A percentile compares a stretch with the other conserved stretches of the same genome.
Evolutionary conservation across 768 basidiomycete genomes (phyloP).

Genomic region (Amanita brunnescens): DNA sequence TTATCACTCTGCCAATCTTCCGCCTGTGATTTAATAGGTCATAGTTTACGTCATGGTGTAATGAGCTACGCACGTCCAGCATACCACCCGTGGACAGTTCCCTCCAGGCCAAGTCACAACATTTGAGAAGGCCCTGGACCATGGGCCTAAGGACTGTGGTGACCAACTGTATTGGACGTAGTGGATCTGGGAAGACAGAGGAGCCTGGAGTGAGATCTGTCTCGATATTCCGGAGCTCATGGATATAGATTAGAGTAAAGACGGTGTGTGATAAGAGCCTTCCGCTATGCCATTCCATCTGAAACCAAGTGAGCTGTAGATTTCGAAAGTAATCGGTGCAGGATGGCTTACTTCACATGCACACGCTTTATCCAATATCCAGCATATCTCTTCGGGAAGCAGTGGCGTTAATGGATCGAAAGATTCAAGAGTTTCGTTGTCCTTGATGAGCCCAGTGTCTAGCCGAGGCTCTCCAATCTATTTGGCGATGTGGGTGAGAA

Average conservation of each 20-base stretch:
- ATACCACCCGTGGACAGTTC: constrained; percentile 71
- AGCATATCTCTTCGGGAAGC: constrained; percentile 76
- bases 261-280: constrained; percentile 82
- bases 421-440: constrained; percentile 31
- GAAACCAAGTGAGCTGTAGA: neutral
- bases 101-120: constrained; percentile 73
- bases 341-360: constrained; percentile 60
- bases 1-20: constrained; percentile 92
- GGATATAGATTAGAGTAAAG: constrained; percentile 69
- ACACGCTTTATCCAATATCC: constrained; percentile 74
- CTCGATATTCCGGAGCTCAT: constrained; percentile 52
- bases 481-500: constrained; percentile 11
- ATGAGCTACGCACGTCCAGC: constrained; percentile 53
- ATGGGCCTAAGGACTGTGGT: constrained; percentile 60
- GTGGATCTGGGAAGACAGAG: constrained; percentile 25
- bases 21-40: constrained; percentile 33
- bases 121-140: constrained; percentile 66
- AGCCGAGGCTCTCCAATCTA: constrained; percentile 88
- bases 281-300: constrained; percentile 84
- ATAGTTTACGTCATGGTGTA: constrained; percentile 7
- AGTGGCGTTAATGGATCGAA: constrained; percentile 62
- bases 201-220: constrained; percentile 35
- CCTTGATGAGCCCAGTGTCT: constrained; percentile 63
- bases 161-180: constrained; percentile 53
- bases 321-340: neutral